Evolutionary conservation across 768 basidiomycete genomes (phyloP).

Genomic region (Agrocybe praecox): DNA sequence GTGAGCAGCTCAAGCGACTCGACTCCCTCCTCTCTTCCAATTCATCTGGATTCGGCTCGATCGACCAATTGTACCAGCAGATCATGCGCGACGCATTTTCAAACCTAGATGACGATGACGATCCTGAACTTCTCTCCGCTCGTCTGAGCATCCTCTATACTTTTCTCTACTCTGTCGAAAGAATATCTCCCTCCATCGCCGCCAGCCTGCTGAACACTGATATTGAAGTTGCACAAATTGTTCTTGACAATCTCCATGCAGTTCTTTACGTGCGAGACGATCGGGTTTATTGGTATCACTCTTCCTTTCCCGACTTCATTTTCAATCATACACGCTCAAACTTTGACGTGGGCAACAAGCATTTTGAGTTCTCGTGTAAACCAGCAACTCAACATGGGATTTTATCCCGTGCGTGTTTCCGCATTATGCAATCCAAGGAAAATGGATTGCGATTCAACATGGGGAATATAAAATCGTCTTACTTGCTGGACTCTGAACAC

Average conservation of each 20-base stretch:
- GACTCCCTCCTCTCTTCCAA: constrained; percentile 1
- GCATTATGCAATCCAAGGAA: constrained; percentile 11
- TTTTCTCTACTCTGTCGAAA: constrained; percentile 6
- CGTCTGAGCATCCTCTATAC: constrained; percentile 13
- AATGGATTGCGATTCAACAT: constrained; percentile 20
- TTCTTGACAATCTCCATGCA: constrained; percentile 5
- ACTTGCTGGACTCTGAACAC: constrained; percentile 13
- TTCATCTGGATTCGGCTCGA: too few species aligned
- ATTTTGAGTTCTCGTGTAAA: background rate
- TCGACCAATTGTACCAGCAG: too few species aligned
- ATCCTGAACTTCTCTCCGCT: background rate
- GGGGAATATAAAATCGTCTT: constrained; percentile 17
- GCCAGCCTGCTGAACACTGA: background rate
- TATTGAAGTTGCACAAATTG: background rate
- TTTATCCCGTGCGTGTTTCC: constrained; percentile 17
- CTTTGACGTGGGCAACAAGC: too few species aligned
- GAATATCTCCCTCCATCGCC: background rate
- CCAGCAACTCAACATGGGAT: background rate
- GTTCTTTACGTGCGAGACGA: constrained; percentile 7
- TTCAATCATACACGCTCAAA: constrained; percentile 3
- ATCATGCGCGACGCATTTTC: too few species aligned
- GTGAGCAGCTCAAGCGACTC: constrained; percentile 8
- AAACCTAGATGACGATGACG: too few species aligned
- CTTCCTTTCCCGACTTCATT: constrained; percentile 11
- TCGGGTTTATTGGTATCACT: constrained; percentile 7